Evolutionary conservation across 2,329 filamentous ascomycete genomes (phyloP).

Genomic region (Aschersonia sp.): DNA sequence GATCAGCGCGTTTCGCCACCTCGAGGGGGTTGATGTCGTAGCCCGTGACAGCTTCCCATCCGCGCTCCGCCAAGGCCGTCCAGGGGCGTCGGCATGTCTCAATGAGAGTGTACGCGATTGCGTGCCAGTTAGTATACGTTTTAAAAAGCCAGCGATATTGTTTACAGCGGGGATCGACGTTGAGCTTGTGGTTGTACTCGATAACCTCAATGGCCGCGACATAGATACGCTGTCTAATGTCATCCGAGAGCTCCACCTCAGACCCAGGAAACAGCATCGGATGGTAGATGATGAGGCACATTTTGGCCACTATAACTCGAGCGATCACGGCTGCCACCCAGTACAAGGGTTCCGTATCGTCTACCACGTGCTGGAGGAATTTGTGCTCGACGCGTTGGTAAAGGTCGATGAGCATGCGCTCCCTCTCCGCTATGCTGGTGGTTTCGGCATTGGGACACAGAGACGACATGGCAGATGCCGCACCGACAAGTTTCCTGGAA

Average conservation of each 20-base stretch:
- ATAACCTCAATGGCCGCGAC: conserved; percentile 60
- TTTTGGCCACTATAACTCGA: conserved; percentile 61
- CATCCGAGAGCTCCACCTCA: conserved; percentile 40
- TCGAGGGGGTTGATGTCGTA: conserved; percentile 26
- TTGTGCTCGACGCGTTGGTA: conserved; percentile 39
- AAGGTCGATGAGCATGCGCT: conserved; percentile 34
- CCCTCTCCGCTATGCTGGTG: conserved; percentile 19
- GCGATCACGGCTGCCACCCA: conserved; percentile 57
- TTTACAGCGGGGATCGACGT: conserved; percentile 37
- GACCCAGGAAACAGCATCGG: conserved; percentile 50
- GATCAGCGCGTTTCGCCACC: conserved; percentile 27
- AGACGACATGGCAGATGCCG: conserved; percentile 18
- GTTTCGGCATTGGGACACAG: conserved; percentile 14
- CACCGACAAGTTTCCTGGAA: conserved; percentile 19
- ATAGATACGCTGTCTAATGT: conserved; percentile 55
- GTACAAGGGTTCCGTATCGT: conserved; percentile 37
- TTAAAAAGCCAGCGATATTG: conserved; percentile 35
- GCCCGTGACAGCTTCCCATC: conserved; percentile 30
- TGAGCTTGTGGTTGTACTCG: conserved; percentile 51
- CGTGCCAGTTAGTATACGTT: conserved; percentile 37
- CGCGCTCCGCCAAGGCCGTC: conserved; percentile 34
- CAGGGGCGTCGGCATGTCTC: conserved; percentile 31
- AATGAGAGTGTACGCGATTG: conserved; percentile 32
- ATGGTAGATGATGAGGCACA: conserved; percentile 66
- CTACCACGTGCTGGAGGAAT: conserved; percentile 37